Conservation (phyloP, 129 eudicot species). For the Flaveria sonorensis region DNA sequence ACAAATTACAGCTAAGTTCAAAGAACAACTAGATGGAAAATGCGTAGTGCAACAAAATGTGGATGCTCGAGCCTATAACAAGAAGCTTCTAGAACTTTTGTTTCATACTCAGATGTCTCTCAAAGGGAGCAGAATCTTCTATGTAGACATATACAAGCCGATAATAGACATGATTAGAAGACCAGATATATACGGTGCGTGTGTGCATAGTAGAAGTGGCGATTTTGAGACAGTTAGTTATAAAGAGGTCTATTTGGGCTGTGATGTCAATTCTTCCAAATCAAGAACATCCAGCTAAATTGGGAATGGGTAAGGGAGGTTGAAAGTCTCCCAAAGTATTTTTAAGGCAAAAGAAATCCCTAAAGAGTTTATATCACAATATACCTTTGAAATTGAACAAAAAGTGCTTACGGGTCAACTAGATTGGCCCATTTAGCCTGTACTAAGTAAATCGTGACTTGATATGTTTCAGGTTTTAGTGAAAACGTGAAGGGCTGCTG, state of each 20-base stretch:
- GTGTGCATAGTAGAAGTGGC: conserved; percentile 22
- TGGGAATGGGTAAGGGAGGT: background rate
- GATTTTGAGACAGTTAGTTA: background rate
- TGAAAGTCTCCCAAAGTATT: background rate
- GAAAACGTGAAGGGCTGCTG: conserved; percentile 64
- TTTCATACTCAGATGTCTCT: conserved; percentile 44
- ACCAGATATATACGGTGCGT: conserved; percentile 53
- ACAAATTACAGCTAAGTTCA: conserved; percentile 45
- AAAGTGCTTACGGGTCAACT: background rate
- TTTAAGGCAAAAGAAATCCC: background rate
- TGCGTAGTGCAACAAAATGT: conserved; percentile 54
- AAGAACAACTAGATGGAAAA: conserved; percentile 31
- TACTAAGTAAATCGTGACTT: background rate
- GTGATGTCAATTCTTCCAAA: background rate
- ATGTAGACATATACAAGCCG: conserved; percentile 53
- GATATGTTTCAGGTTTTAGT: conserved; percentile 41
- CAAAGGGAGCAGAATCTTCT: conserved; percentile 49
- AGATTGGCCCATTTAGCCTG: background rate
- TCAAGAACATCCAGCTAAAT: background rate
- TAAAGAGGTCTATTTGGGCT: background rate
- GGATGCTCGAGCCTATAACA: conserved; percentile 56
- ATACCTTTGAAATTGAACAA: too few relatives aligned
- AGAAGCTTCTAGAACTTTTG: conserved; percentile 46
- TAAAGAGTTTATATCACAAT: background rate
- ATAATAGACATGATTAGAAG: conserved; percentile 51